Percentiles rank a stretch among this genome's conserved stretches.
Evolutionary conservation across 768 basidiomycete genomes (phyloP).

Genomic region (Mycena sanguinolenta): DNA sequence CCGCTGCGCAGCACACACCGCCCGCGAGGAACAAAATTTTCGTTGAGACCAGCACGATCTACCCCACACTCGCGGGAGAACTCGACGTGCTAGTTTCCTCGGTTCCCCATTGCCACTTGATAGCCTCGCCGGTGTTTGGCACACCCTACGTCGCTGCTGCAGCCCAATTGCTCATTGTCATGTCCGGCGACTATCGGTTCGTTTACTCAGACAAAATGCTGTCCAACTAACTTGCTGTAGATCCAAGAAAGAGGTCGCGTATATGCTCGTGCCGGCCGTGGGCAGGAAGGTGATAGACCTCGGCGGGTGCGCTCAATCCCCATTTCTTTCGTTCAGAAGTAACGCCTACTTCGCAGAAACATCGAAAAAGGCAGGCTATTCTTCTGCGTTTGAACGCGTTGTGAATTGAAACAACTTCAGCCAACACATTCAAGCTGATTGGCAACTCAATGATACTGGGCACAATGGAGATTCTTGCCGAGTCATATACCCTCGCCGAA

Average conservation of each 20-base stretch:
- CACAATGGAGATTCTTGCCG: constrained; percentile 83
- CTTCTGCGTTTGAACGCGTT: neutral
- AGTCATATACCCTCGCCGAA: constrained; percentile 87
- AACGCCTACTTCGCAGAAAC: constrained; percentile 54
- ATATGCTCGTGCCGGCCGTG: constrained; percentile 84
- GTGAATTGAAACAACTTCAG: constrained; percentile 46
- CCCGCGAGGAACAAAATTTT: constrained; percentile 76
- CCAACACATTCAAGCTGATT: constrained; percentile 76
- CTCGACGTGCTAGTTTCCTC: constrained; percentile 76
- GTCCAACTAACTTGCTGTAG: neutral
- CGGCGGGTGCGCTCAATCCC: constrained; percentile 56
- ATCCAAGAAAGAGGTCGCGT: constrained; percentile 84
- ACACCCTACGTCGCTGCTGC: constrained; percentile 75
- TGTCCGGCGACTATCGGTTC: constrained; percentile 82
- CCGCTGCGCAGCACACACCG: constrained; percentile 52
- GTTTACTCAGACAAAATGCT: neutral
- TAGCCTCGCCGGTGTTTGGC: constrained; percentile 86
- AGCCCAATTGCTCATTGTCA: constrained; percentile 76
- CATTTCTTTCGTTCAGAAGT: neutral
- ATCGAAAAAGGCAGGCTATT: constrained; percentile 76
- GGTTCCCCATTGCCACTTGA: constrained; percentile 70
- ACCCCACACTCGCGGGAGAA: constrained; percentile 71
- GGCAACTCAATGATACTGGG: constrained; percentile 86
- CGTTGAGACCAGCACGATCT: constrained; percentile 86
- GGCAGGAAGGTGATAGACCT: constrained; percentile 85